Conservation (phyloP, 169 alveolate genomes). For the Cryptosporidium canis region DNA sequence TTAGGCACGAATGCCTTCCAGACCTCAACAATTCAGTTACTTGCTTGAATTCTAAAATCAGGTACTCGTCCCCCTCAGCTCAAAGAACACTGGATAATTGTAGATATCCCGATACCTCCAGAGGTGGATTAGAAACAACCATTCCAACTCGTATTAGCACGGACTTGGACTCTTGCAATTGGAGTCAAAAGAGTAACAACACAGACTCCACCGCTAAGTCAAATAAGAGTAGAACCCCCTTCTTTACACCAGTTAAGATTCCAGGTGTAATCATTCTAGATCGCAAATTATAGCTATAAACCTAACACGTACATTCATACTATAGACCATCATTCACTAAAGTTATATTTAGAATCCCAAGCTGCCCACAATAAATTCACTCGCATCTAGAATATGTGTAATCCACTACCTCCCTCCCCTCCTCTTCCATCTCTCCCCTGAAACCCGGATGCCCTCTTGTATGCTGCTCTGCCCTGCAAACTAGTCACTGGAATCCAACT, state of each 20-base stretch:
- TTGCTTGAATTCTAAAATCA: constrained; percentile 8
- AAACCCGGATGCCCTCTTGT: neutral
- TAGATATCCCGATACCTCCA: neutral
- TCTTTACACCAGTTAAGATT: constrained; percentile 64
- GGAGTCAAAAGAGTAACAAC: constrained; percentile 8
- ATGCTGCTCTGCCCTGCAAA: neutral
- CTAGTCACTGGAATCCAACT: constrained; percentile 6
- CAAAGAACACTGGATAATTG: neutral
- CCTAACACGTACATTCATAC: neutral
- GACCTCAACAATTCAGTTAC: constrained; percentile 25
- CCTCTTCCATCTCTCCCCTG: neutral
- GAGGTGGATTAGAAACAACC: neutral
- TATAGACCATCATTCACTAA: neutral
- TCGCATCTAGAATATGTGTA: too few relatives aligned
- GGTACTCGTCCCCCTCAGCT: neutral
- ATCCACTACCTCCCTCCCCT: neutral
- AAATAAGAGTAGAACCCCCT: constrained; percentile 35
- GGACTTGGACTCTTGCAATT: constrained; percentile 1
- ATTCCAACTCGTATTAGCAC: neutral
- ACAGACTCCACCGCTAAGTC: neutral
- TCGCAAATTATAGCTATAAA: constrained; percentile 3
- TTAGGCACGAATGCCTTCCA: constrained; percentile 17
- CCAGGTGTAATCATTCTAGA: constrained; percentile 67
- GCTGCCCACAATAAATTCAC: too few relatives aligned
- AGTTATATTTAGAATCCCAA: neutral